phyloP scores from a whole-genome alignment of 768 basidiomycete genomes.

The Pleurotus djamor region DNA sequence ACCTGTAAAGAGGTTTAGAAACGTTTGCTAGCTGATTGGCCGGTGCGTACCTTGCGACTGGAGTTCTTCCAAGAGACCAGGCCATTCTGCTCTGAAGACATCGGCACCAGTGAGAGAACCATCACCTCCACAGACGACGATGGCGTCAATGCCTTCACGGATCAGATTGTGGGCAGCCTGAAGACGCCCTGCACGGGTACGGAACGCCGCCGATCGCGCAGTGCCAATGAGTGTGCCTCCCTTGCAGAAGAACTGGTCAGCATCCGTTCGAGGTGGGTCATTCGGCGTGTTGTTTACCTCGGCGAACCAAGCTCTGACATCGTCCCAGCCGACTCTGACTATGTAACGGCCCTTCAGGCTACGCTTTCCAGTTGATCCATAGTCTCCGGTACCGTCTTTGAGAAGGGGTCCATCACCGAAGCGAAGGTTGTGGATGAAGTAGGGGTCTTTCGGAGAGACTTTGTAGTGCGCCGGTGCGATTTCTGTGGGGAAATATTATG shows the following conservation, averaged over 20 bases:
- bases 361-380: constrained; percentile 45
- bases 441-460: constrained; percentile 15
- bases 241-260: constrained; percentile 32
- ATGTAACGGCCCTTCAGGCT: constrained; percentile 91
- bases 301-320: constrained; percentile 93
- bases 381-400: constrained; percentile 81
- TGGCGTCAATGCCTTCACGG: constrained; percentile 95
- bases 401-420: constrained; percentile 81
- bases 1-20: constrained; percentile 31
- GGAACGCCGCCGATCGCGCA: constrained; percentile 81
- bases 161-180: constrained; percentile 89
- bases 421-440: constrained; percentile 69
- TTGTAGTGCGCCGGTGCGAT: constrained; percentile 4
- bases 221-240: constrained; percentile 97
- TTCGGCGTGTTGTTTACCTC: constrained; percentile 50
- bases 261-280: not conserved
- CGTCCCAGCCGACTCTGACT: constrained; percentile 96
- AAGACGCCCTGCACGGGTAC: constrained; percentile 85
- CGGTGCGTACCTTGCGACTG: constrained; percentile 52
- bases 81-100: constrained; percentile 93
- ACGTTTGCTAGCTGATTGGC: not conserved
- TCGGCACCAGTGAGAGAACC: constrained; percentile 97
- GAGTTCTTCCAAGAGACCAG: constrained; percentile 72
- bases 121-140: constrained; percentile 97
- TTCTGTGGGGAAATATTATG: not conserved